Evolutionary conservation across 176 grass and related monocot species (phyloP).

Genomic region (Microstegium vimineum): DNA sequence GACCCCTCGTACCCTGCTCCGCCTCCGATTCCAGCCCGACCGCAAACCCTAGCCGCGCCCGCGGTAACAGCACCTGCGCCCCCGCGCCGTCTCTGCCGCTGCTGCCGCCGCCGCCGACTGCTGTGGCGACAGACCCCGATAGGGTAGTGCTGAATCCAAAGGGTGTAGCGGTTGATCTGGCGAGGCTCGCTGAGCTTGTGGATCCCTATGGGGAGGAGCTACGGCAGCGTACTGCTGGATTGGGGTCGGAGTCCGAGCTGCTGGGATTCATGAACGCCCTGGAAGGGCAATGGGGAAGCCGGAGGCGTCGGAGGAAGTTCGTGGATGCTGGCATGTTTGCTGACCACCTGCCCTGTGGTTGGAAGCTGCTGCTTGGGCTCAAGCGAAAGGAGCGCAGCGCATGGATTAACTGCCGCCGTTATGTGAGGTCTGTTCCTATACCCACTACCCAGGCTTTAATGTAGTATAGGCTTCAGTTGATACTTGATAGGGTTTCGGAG

Average conservation of each 20-base stretch:
- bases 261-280: slow-evolving; percentile 72
- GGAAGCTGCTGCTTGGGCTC: slow-evolving; percentile 92
- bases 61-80: not conserved
- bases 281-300: slow-evolving; percentile 94
- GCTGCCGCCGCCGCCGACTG: no score
- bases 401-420: slow-evolving; percentile 85
- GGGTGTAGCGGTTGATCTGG: slow-evolving; percentile 60
- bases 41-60: slow-evolving; percentile 37
- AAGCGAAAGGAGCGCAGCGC: slow-evolving; percentile 82
- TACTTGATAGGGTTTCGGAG: not conserved
- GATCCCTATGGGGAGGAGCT: slow-evolving; percentile 84
- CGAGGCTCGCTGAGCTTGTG: slow-evolving; percentile 48
- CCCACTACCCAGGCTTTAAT: not conserved
- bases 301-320: slow-evolving; percentile 76
- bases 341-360: slow-evolving; percentile 78
- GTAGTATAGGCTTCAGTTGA: not conserved
- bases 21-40: slow-evolving; percentile 16
- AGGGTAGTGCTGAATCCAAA: slow-evolving; percentile 60
- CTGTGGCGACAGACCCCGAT: slow-evolving; percentile 31
- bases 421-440: slow-evolving; percentile 66
- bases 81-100: slow-evolving; percentile 15
- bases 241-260: slow-evolving; percentile 63
- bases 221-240: slow-evolving; percentile 44
- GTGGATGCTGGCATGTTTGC: slow-evolving; percentile 74
- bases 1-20: slow-evolving; percentile 40